These are phyloP conservation scores for Boechera stricta DNA, from an alignment of 345 rosid genomes.

Conservation along the genomic window DNA sequence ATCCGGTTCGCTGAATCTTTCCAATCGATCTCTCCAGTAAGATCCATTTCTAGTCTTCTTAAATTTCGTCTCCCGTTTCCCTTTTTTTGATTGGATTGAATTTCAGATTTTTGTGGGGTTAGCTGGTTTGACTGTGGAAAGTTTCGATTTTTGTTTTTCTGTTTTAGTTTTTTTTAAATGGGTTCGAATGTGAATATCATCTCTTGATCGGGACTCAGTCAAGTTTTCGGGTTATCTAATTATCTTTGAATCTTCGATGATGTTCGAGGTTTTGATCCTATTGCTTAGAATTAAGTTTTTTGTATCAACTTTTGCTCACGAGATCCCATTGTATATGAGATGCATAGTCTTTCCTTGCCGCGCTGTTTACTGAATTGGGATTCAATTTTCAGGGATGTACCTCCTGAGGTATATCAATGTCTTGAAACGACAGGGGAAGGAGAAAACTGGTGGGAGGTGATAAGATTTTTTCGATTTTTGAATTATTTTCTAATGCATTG, in stretches of 20 bases:
- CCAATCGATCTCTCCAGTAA: conserved; percentile 88
- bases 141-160: neutral
- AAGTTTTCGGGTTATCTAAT: conserved; percentile 4
- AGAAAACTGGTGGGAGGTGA: conserved; percentile 99
- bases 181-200: conserved; percentile 31
- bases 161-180: neutral
- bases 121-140: conserved; percentile 4
- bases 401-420: conserved; percentile 68
- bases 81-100: neutral
- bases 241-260: conserved; percentile 10
- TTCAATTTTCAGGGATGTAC: conserved; percentile 64
- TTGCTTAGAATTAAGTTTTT: neutral
- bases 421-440: conserved; percentile 71
- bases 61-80: neutral
- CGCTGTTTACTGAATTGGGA: conserved; percentile 21
- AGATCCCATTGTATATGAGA: conserved; percentile 25
- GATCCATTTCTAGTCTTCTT: conserved; percentile 16
- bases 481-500: conserved; percentile 7
- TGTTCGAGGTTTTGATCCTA: conserved; percentile 18
- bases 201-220: conserved; percentile 25
- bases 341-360: conserved; percentile 18
- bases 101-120: conserved; percentile 2
- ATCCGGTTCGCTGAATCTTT: conserved; percentile 91
- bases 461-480: neutral
- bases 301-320: conserved; percentile 7